phyloP scores from a whole-genome alignment of 1,284 basidiomycete genomes.

The Moniliophthora roreri region DNA sequence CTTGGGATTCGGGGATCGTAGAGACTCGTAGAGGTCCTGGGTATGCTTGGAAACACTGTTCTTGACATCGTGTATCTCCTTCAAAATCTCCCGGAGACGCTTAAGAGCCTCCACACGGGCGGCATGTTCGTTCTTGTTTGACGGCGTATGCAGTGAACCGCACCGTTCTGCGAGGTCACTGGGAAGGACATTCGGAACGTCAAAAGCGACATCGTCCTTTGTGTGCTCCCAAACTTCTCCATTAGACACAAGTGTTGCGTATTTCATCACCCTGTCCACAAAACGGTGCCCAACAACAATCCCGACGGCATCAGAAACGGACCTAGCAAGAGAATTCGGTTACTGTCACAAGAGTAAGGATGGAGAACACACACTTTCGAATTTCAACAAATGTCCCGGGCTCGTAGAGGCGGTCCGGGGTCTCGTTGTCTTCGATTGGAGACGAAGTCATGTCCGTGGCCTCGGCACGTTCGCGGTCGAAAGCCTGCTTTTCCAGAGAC shows the following conservation, averaged over 20 bases:
- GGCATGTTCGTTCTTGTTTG: slow-evolving; percentile 36
- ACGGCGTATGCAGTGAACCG: slow-evolving; percentile 31
- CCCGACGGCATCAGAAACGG: slow-evolving; percentile 38
- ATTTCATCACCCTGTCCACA: slow-evolving; percentile 32
- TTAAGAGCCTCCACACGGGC: slow-evolving; percentile 63
- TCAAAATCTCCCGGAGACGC: slow-evolving; percentile 50
- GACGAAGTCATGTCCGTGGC: slow-evolving; percentile 9
- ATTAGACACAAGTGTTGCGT: slow-evolving; percentile 40
- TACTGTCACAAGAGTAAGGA: slow-evolving; percentile 1
- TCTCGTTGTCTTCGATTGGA: slow-evolving; percentile 15
- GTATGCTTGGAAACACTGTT: slow-evolving; percentile 29
- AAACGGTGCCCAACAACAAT: slow-evolving; percentile 45
- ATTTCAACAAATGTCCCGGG: slow-evolving; percentile 63
- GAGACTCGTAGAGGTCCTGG: slow-evolving; percentile 42
- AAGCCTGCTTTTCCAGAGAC: slow-evolving; percentile 22
- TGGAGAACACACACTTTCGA: slow-evolving; percentile 44
- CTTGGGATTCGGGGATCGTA: slow-evolving; percentile 45
- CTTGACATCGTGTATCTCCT: slow-evolving; percentile 38
- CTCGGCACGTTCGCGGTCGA: slow-evolving; percentile 14
- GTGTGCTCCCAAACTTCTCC: slow-evolving; percentile 54
- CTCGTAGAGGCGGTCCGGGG: slow-evolving; percentile 16
- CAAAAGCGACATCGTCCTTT: slow-evolving; percentile 54
- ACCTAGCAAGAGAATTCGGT: slow-evolving; percentile 34
- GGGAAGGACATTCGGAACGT: slow-evolving; percentile 53
- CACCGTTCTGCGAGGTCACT: slow-evolving; percentile 48